Conservation (phyloP, 192 early-diverging fungal genomes). For the Chytriomyces sp. region DNA sequence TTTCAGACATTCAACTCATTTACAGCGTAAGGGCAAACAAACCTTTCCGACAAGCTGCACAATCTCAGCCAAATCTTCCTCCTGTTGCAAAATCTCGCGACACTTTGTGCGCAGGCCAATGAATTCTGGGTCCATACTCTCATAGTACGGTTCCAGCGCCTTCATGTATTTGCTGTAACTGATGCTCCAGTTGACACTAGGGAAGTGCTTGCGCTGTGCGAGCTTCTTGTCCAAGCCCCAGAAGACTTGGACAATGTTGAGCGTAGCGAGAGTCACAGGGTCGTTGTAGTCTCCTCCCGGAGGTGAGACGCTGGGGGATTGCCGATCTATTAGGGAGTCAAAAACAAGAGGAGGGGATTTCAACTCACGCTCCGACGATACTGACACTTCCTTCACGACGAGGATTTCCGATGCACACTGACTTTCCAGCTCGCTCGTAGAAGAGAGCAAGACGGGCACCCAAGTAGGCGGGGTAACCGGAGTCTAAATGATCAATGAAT, state of each 20-base stretch:
- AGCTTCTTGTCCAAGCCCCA: constrained; percentile 99
- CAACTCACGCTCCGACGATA: constrained; percentile 87
- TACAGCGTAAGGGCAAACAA: constrained; percentile 3
- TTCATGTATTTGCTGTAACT: constrained; percentile 99
- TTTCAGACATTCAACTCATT: constrained; percentile 18
- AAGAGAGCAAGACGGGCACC: constrained; percentile 98
- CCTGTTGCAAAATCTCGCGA: constrained; percentile 98
- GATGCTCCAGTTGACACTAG: constrained; percentile 98
- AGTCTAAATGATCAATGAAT: constrained; percentile 54
- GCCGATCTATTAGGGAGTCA: too few species aligned
- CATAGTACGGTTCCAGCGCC: constrained; percentile 94
- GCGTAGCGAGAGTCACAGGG: constrained; percentile 94
- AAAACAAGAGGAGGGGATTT: neutral
- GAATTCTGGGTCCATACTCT: constrained; percentile 94
- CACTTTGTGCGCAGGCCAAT: constrained; percentile 85
- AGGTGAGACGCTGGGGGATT: constrained; percentile 85
- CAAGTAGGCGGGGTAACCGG: constrained; percentile 98
- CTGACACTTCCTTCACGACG: constrained; percentile 90
- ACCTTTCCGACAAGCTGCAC: constrained; percentile 99
- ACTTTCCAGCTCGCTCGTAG: constrained; percentile 99
- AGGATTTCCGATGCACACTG: constrained; percentile 93
- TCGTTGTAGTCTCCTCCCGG: constrained; percentile 99
- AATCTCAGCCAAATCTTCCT: constrained; percentile 98
- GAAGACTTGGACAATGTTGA: constrained; percentile 99
- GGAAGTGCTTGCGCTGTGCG: constrained; percentile 99